phyloP scores from a whole-genome alignment of 306 rosid genomes.

The Mucuna pruriens region DNA sequence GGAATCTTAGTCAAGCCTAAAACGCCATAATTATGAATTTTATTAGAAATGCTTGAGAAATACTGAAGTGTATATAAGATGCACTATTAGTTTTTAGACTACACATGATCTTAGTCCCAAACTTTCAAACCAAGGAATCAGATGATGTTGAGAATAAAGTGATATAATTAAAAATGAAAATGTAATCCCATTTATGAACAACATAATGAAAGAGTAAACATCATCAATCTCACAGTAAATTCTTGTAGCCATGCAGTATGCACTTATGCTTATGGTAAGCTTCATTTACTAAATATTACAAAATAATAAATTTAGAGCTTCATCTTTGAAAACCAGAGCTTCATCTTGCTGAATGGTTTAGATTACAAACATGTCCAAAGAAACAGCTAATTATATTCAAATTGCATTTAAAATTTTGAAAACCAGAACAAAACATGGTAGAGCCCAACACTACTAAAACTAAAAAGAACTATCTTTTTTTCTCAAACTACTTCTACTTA shows the following conservation, averaged over 20 bases:
- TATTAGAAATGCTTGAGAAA: neutral
- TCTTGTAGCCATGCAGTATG: constrained; percentile 14
- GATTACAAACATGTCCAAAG: neutral
- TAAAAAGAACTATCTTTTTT: constrained; percentile 27
- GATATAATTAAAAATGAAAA: neutral
- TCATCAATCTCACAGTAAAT: neutral
- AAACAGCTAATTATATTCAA: constrained; percentile 1
- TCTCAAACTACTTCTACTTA: constrained; percentile 17
- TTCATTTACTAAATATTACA: neutral
- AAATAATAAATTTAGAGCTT: constrained; percentile 10
- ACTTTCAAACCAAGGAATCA: neutral
- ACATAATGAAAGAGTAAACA: neutral
- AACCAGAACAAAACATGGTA: constrained; percentile 20
- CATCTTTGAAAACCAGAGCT: constrained; percentile 19
- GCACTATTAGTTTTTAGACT: neutral
- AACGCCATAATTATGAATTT: neutral
- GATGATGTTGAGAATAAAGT: neutral
- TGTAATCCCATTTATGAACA: neutral
- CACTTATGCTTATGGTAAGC: neutral
- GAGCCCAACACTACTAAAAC: neutral
- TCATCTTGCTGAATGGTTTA: constrained; percentile 10
- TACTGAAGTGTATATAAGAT: neutral
- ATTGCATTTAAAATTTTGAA: constrained; percentile 17
- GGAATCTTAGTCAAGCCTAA: constrained; percentile 6
- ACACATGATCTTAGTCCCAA: neutral